phyloP scores from a whole-genome alignment of 169 alveolate species.

The Neospora caninum region DNA sequence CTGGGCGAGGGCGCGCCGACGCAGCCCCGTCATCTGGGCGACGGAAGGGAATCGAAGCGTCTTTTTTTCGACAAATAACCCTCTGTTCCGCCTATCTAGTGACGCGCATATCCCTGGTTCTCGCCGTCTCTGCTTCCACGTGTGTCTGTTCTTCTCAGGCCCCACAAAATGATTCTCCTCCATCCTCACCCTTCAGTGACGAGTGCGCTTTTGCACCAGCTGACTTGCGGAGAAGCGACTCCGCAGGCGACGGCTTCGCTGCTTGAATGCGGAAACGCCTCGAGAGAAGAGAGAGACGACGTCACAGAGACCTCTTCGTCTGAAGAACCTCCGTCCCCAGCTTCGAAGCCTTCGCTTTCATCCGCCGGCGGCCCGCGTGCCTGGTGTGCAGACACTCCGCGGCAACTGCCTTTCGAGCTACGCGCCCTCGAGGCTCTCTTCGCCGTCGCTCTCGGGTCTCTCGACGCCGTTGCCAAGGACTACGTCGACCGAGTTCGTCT shows the following conservation, averaged over 20 bases:
- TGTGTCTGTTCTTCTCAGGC: neutral
- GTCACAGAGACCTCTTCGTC: neutral
- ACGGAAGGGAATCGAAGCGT: too few species aligned
- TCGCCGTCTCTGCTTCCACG: neutral
- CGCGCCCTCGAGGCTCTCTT: constrained; percentile 12
- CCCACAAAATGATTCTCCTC: neutral
- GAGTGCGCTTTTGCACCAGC: constrained; percentile 36
- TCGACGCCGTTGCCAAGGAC: neutral
- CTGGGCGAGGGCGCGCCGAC: too few species aligned
- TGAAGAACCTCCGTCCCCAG: neutral
- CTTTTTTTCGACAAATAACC: too few species aligned
- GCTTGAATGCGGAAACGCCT: neutral
- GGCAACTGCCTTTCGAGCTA: constrained; percentile 27
- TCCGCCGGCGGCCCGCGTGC: neutral
- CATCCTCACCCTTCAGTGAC: constrained; percentile 30
- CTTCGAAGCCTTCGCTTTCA: neutral
- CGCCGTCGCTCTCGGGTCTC: constrained; percentile 6
- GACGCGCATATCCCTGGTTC: too few species aligned
- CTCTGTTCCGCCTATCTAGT: too few species aligned
- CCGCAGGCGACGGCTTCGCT: neutral
- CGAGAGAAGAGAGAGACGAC: neutral
- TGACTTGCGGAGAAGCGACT: constrained; percentile 23
- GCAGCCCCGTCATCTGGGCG: too few species aligned
- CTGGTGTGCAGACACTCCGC: neutral
- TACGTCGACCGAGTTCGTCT: constrained; percentile 26